Percentiles rank a stretch among this genome's conserved stretches.
Conservation (phyloP, 345 rosid genomes). For the Toxicodendron radicans region DNA sequence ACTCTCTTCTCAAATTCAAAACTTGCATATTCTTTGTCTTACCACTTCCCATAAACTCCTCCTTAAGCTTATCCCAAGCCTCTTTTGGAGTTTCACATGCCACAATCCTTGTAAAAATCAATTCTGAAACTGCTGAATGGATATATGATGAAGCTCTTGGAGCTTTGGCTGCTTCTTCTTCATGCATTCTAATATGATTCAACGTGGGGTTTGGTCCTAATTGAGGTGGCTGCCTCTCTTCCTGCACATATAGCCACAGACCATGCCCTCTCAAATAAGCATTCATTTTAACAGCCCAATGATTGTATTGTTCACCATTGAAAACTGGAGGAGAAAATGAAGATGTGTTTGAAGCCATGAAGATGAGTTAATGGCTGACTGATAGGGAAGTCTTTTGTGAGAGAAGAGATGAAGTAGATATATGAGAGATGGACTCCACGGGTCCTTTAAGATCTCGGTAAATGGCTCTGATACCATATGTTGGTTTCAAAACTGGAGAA, state of each 20-base stretch:
- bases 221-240: neutral
- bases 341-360: neutral
- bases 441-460: no score
- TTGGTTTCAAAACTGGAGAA: no score
- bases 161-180: neutral
- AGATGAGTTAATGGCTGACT: no score
- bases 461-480: no score
- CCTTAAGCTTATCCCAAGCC: neutral
- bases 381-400: no score
- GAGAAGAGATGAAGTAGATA: no score
- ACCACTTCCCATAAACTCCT: no score
- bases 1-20: no score
- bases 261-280: constrained; percentile 3
- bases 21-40: no score
- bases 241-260: constrained; percentile 9
- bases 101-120: constrained; percentile 3
- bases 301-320: neutral
- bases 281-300: neutral
- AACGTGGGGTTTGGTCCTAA: neutral
- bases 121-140: neutral
- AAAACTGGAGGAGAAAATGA: neutral
- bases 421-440: no score
- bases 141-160: neutral
- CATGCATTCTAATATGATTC: neutral
- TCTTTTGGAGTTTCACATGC: neutral